These are phyloP conservation scores for Leccinellum rugosiceps DNA, from an alignment of 768 basidiomycete species.

Conservation along the genomic window DNA sequence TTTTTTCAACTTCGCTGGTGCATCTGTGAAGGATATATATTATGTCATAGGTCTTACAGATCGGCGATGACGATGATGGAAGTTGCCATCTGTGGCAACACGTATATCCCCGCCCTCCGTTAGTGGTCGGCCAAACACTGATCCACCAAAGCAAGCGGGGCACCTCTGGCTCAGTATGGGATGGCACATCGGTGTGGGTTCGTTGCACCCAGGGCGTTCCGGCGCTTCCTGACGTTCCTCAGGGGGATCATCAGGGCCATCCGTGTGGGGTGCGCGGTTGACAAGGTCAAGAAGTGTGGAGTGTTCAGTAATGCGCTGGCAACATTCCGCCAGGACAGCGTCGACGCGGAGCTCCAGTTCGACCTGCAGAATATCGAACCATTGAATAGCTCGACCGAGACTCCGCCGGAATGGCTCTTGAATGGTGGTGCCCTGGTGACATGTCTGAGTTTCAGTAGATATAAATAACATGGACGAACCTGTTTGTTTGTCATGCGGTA, in stretches of 20 bases:
- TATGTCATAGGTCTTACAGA: too few species aligned
- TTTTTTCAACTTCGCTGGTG: too few species aligned
- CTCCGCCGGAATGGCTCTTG: constrained; percentile 33
- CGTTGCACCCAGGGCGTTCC: too few species aligned
- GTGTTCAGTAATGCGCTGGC: constrained; percentile 4
- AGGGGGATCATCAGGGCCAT: too few species aligned
- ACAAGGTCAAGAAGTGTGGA: too few species aligned
- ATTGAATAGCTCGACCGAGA: constrained; percentile 26
- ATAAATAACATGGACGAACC: too few species aligned
- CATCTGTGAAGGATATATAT: too few species aligned
- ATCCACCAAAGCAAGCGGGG: constrained; percentile 30
- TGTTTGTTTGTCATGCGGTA: neutral
- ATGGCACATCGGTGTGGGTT: too few species aligned
- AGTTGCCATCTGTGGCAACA: constrained; percentile 17
- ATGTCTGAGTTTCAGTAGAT: neutral
- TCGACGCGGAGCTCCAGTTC: constrained; percentile 7
- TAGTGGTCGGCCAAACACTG: constrained; percentile 5
- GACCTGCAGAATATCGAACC: constrained; percentile 25
- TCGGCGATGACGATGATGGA: neutral
- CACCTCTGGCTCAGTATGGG: constrained; percentile 9
- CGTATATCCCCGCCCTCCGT: constrained; percentile 34
- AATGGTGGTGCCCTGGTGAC: constrained; percentile 12
- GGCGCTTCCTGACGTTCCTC: too few species aligned
- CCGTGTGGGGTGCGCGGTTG: too few species aligned
- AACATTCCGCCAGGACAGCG: neutral